phyloP scores from a whole-genome alignment of 768 basidiomycete species.

The Cystobasidiopsis lactophilus region DNA sequence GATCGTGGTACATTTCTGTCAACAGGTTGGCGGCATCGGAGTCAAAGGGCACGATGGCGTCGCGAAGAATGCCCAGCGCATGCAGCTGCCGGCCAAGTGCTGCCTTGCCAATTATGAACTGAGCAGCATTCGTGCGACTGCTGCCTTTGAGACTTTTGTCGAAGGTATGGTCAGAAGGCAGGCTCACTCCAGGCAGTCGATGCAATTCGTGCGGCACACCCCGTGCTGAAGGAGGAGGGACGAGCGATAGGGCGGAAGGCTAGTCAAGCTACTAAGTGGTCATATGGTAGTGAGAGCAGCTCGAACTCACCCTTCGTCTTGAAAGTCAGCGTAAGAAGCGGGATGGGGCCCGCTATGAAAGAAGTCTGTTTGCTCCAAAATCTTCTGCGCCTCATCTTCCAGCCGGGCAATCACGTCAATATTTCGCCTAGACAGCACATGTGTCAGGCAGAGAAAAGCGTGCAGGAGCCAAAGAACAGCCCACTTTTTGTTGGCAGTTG shows the following conservation, averaged over 20 bases:
- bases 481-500: constrained; percentile 80
- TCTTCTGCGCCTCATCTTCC: constrained; percentile 84
- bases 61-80: constrained; percentile 70
- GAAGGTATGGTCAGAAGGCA: too few relatives aligned
- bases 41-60: constrained; percentile 68
- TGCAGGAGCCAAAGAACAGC: constrained; percentile 17
- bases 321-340: constrained; percentile 35
- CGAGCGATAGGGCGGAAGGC: constrained; percentile 4
- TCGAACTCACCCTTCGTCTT: neutral
- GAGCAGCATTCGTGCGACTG: constrained; percentile 72
- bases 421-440: constrained; percentile 42
- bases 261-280: neutral
- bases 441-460: neutral
- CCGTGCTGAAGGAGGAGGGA: constrained; percentile 61
- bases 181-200: constrained; percentile 49
- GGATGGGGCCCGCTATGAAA: constrained; percentile 87
- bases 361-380: constrained; percentile 71
- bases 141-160: too few relatives aligned
- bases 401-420: constrained; percentile 88
- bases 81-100: constrained; percentile 87
- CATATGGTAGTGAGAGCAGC: too few relatives aligned
- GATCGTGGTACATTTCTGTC: constrained; percentile 93
- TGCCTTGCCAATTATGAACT: constrained; percentile 88
- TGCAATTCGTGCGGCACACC: constrained; percentile 80
- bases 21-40: constrained; percentile 89